Conservation (phyloP, 2,329 filamentous ascomycete genomes). For the Aciculosporium take region DNA sequence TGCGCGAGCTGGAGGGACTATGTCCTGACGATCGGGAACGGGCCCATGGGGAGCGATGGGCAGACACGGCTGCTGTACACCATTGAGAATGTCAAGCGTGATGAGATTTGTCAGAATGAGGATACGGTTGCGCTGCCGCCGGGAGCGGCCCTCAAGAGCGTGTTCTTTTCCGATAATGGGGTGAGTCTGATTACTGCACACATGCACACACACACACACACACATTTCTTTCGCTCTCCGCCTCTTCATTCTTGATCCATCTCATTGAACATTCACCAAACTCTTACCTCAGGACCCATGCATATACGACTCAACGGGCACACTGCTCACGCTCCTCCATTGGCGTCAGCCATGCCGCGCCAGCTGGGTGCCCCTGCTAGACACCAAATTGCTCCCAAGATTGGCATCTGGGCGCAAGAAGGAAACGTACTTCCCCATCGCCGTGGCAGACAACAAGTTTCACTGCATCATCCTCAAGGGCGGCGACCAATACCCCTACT, state of each 20-base stretch:
- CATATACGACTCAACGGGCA: constrained; percentile 87
- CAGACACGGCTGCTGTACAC: constrained; percentile 70
- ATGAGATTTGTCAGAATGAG: constrained; percentile 88
- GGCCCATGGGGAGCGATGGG: constrained; percentile 67
- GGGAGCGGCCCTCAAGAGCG: constrained; percentile 57
- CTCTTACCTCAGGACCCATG: constrained; percentile 59
- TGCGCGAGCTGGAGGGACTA: constrained; percentile 94
- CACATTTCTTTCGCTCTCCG: not conserved
- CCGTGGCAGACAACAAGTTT: constrained; percentile 80
- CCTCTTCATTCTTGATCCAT: not conserved
- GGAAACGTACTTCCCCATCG: constrained; percentile 90
- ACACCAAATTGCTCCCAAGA: constrained; percentile 72
- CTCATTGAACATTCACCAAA: not conserved
- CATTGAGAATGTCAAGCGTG: constrained; percentile 85
- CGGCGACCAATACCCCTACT: constrained; percentile 83
- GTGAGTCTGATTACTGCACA: too few species aligned
- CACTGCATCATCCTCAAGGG: constrained; percentile 99
- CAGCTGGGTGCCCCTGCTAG: constrained; percentile 80
- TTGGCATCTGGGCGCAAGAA: constrained; percentile 73
- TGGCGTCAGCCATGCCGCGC: constrained; percentile 81
- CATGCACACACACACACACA: too few species aligned
- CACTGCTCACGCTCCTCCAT: constrained; percentile 73
- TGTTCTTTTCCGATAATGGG: constrained; percentile 88
- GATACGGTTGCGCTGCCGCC: constrained; percentile 77
- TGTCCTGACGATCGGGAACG: constrained; percentile 90